phyloP scores from a whole-genome alignment of 176 grass and related monocot genomes.

The Thalia dealbata region DNA sequence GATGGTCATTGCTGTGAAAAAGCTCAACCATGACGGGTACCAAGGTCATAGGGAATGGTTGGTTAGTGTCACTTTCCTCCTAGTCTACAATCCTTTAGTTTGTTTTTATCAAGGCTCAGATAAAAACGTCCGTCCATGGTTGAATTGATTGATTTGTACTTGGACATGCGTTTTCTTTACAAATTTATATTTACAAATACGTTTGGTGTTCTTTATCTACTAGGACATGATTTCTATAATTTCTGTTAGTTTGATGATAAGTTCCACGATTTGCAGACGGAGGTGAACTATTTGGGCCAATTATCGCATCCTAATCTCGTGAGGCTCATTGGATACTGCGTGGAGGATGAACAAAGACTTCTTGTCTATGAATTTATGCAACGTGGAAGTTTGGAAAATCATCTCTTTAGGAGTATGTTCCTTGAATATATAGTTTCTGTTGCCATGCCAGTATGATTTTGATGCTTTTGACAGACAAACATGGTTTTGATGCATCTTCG shows the following conservation, averaged over 20 bases:
- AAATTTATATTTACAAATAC: too few relatives aligned
- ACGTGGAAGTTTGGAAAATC: slow-evolving; percentile 72
- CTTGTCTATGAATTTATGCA: slow-evolving; percentile 90
- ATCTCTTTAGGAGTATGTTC: slow-evolving; percentile 70
- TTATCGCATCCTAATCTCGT: slow-evolving; percentile 61
- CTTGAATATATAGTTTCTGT: too few relatives aligned
- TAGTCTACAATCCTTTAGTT: not conserved
- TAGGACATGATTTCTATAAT: not conserved
- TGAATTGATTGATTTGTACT: not conserved
- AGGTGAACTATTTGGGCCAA: slow-evolving; percentile 76
- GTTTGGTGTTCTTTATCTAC: not conserved
- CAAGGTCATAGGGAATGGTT: slow-evolving; percentile 77
- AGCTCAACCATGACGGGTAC: slow-evolving; percentile 55
- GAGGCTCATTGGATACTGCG: slow-evolving; percentile 66
- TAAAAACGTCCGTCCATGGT: not conserved
- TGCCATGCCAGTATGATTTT: too few relatives aligned
- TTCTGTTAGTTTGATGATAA: not conserved
- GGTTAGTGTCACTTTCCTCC: slow-evolving; percentile 30
- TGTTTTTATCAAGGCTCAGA: not conserved
- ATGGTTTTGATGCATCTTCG: too few relatives aligned
- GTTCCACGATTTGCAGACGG: slow-evolving; percentile 26
- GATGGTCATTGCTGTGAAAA: slow-evolving; percentile 79
- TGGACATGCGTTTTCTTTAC: not conserved
- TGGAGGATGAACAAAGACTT: slow-evolving; percentile 72
- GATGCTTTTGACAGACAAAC: too few relatives aligned